Evolutionary conservation across 176 grass and related monocot genomes (phyloP).

Genomic region (Stipa capillata): DNA sequence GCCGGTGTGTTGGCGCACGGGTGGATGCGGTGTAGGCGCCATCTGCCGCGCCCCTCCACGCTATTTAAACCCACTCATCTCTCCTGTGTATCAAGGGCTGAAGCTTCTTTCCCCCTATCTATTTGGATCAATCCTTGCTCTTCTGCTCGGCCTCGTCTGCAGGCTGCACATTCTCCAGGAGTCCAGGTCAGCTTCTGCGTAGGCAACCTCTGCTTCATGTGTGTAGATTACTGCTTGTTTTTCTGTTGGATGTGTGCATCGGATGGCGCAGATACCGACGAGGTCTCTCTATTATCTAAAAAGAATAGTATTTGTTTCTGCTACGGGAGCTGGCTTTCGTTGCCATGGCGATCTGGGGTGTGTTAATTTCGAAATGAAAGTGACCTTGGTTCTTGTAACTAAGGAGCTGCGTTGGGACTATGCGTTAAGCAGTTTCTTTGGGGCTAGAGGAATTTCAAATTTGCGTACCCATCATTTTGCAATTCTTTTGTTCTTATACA

Average conservation of each 20-base stretch:
- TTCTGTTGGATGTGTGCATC: too few species aligned
- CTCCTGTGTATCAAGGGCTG: background rate
- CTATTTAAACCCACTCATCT: background rate
- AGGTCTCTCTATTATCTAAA: too few species aligned
- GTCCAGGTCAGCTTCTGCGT: background rate
- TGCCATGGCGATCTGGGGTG: background rate
- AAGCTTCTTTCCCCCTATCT: too few species aligned
- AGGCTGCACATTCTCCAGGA: background rate
- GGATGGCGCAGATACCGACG: too few species aligned
- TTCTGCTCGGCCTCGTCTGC: background rate
- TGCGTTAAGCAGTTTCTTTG: background rate
- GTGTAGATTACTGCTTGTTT: too few species aligned
- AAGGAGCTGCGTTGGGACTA: background rate
- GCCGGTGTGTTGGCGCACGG: conserved; percentile 1
- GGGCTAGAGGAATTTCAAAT: background rate
- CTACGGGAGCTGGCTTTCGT: too few species aligned
- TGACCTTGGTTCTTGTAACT: background rate
- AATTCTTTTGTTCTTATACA: background rate
- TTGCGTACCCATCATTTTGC: background rate
- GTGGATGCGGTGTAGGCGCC: conserved; percentile 32
- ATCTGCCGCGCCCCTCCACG: background rate
- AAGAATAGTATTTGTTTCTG: too few species aligned
- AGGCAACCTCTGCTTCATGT: accelerated
- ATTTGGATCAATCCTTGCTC: too few species aligned
- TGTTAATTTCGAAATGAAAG: background rate